Percentiles rank a stretch among this genome's conserved stretches.
These are phyloP conservation scores for Nadsonia commutata DNA, from an alignment of 1,139 yeast genomes.

Conservation along the genomic window DNA sequence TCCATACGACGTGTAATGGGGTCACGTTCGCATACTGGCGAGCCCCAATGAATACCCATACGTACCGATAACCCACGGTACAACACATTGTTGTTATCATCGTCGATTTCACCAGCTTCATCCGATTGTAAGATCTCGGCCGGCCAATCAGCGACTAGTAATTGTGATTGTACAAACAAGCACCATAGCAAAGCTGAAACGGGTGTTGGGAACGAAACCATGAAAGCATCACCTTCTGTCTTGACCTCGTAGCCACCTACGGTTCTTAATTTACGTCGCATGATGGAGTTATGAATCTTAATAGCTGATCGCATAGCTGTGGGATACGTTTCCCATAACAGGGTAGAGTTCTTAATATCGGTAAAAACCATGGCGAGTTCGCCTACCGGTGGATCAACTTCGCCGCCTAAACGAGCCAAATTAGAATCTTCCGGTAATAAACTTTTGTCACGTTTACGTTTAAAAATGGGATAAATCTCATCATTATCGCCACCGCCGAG, in stretches of 20 bases:
- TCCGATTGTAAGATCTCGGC: slow-evolving; percentile 73
- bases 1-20: slow-evolving; percentile 95
- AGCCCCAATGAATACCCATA: slow-evolving; percentile 98
- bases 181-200: slow-evolving; percentile 89
- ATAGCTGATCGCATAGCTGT: slow-evolving; percentile 95
- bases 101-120: slow-evolving; percentile 73
- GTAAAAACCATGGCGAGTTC: slow-evolving; percentile 92
- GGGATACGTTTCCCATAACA: slow-evolving; percentile 87
- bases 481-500: too few species aligned
- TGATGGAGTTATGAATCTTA: slow-evolving; percentile 79
- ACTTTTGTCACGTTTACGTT: slow-evolving; percentile 39
- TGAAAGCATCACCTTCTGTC: slow-evolving; percentile 98
- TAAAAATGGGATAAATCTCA: slow-evolving; percentile 29
- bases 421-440: slow-evolving; percentile 57
- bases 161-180: slow-evolving; percentile 76
- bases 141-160: slow-evolving; percentile 88
- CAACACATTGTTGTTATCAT: slow-evolving; percentile 41
- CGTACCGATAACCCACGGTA: slow-evolving; percentile 87
- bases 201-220: slow-evolving; percentile 96
- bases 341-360: slow-evolving; percentile 88
- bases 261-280: slow-evolving; percentile 85
- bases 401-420: slow-evolving; percentile 74
- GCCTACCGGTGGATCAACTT: slow-evolving; percentile 90
- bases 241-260: slow-evolving; percentile 97
- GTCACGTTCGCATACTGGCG: slow-evolving; percentile 92